phyloP scores from a whole-genome alignment of 2,329 filamentous ascomycete species.

The Thielaviopsis euricoi region DNA sequence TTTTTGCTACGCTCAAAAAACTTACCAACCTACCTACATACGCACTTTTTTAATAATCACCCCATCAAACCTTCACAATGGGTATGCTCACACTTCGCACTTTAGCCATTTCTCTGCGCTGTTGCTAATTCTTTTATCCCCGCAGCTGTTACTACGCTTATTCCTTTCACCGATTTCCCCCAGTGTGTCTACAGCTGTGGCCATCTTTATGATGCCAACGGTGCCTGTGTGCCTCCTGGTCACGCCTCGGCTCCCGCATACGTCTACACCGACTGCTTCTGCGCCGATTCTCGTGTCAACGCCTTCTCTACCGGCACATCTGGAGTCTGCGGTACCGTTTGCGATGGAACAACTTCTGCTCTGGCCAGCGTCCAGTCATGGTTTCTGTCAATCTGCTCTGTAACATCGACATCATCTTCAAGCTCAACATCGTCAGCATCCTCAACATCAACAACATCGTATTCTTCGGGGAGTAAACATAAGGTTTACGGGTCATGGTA shows the following conservation, averaged over 20 bases:
- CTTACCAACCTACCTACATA: neutral
- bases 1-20: neutral
- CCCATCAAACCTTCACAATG: neutral
- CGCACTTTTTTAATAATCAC: neutral
- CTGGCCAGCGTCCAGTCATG: conserved; percentile 46
- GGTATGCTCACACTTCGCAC: neutral
- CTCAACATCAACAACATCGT: conserved; percentile 9
- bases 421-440: conserved; percentile 13
- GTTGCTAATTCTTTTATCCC: neutral
- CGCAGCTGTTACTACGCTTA: conserved; percentile 29
- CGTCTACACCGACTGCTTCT: conserved; percentile 58
- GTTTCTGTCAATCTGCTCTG: conserved; percentile 51
- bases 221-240: conserved; percentile 46
- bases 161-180: conserved; percentile 42
- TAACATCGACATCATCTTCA: conserved; percentile 14
- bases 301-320: conserved; percentile 38
- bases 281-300: conserved; percentile 42
- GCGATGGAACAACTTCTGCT: conserved; percentile 25
- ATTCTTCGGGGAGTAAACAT: neutral
- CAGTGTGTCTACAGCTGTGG: conserved; percentile 44
- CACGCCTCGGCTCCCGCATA: conserved; percentile 25
- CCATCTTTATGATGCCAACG: conserved; percentile 51
- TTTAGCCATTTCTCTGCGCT: neutral
- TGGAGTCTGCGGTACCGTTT: conserved; percentile 46
- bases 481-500: conserved; percentile 9